Evolutionary conservation across 2,329 filamentous ascomycete species (phyloP).

Genomic region (Colletotrichum cereale): DNA sequence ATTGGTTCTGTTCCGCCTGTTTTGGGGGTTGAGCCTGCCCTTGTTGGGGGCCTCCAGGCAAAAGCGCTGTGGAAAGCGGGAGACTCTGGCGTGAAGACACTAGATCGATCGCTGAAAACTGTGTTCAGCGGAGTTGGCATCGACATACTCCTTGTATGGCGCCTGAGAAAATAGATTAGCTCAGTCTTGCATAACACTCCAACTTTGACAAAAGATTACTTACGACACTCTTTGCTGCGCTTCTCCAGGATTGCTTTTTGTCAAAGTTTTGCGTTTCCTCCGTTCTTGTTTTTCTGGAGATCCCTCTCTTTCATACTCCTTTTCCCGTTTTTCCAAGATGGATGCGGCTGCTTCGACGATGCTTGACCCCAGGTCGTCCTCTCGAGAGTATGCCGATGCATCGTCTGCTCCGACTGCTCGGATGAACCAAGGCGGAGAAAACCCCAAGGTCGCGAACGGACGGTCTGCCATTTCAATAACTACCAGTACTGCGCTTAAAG

Average conservation of each 20-base stretch:
- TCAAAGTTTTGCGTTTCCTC: slow-evolving; percentile 18
- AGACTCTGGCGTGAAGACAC: neutral
- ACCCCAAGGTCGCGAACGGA: slow-evolving; percentile 30
- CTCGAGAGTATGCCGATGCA: neutral
- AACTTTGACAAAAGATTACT: neutral
- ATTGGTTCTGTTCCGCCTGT: neutral
- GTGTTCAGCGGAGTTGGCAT: slow-evolving; percentile 25
- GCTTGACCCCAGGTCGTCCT: slow-evolving; percentile 11
- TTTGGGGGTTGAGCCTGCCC: slow-evolving; percentile 3
- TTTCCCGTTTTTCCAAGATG: neutral
- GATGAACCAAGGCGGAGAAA: slow-evolving; percentile 31
- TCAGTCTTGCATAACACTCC: rapidly evolving
- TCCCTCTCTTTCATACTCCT: too few relatives aligned
- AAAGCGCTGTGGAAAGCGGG: neutral
- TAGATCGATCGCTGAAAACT: slow-evolving; percentile 10
- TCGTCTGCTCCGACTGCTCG: slow-evolving; percentile 9
- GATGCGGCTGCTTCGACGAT: neutral
- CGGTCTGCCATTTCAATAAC: slow-evolving; percentile 35
- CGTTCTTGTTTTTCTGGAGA: neutral
- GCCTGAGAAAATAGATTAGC: neutral
- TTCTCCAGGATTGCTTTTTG: slow-evolving; percentile 19
- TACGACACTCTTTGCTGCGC: neutral
- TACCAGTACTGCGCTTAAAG: slow-evolving; percentile 16
- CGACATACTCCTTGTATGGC: slow-evolving; percentile 29
- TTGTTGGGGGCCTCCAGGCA: slow-evolving; percentile 31